A percentile compares a stretch with the other conserved stretches of the same genome.
phyloP scores from a whole-genome alignment of 148 eudicot genomes.

The Rhododendron griersonianum region DNA sequence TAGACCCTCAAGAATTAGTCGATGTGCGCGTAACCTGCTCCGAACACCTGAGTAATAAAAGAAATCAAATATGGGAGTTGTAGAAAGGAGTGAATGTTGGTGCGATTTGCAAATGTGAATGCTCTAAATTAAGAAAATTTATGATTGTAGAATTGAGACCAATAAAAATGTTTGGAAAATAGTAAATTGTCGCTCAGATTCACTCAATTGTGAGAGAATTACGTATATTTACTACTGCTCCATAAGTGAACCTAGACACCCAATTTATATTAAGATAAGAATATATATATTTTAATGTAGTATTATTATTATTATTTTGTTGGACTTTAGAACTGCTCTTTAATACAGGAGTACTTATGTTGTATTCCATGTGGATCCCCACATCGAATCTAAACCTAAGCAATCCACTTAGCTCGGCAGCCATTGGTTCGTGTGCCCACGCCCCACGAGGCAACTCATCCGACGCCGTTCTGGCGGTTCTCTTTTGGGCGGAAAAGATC shows the following conservation, averaged over 20 bases:
- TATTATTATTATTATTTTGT: too few relatives aligned
- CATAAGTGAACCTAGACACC: not conserved
- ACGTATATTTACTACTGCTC: too few relatives aligned
- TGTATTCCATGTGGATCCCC: not conserved
- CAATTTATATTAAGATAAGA: not conserved
- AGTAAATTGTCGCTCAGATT: not conserved
- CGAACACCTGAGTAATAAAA: too few relatives aligned
- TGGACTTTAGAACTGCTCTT: not conserved
- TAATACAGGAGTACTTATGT: not conserved
- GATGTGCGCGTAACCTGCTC: too few relatives aligned
- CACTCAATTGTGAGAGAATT: too few relatives aligned
- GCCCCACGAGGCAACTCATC: not conserved
- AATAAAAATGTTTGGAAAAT: not conserved
- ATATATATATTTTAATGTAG: too few relatives aligned
- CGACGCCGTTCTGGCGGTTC: slow-evolving; percentile 7
- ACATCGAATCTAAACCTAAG: not conserved
- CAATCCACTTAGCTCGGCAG: not conserved
- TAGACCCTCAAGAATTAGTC: too few relatives aligned
- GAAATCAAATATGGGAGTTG: not conserved
- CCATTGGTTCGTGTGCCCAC: not conserved
- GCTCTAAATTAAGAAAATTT: too few relatives aligned
- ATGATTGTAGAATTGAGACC: not conserved
- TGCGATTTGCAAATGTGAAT: not conserved
- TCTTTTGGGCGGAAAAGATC: not conserved
- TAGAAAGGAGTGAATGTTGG: not conserved